phyloP scores from a whole-genome alignment of 805 yeast species.

The Ogataea paraovalis region DNA sequence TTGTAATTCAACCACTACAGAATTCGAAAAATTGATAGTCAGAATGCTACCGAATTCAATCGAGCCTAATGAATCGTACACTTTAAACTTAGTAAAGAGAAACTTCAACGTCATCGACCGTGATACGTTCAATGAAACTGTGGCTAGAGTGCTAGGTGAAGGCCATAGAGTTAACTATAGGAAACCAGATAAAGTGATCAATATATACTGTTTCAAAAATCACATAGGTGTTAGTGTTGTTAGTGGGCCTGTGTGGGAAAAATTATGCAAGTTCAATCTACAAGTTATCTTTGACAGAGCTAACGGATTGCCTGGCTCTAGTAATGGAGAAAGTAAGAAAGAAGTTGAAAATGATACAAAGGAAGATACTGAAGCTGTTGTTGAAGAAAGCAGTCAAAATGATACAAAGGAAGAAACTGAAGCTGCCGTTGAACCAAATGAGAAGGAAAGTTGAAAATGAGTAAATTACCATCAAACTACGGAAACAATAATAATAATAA shows the following conservation, averaged over 20 bases:
- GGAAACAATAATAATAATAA: no score
- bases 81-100: slow-evolving; percentile 75
- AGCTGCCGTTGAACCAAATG: not conserved
- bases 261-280: slow-evolving; percentile 66
- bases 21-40: slow-evolving; percentile 49
- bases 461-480: no score
- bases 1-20: slow-evolving; percentile 67
- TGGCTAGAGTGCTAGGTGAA: slow-evolving; percentile 39
- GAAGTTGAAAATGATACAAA: not conserved
- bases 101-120: slow-evolving; percentile 72
- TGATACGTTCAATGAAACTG: slow-evolving; percentile 64
- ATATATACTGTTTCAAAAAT: slow-evolving; percentile 86
- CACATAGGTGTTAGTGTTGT: slow-evolving; percentile 87
- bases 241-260: slow-evolving; percentile 46
- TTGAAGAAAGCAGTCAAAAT: not conserved
- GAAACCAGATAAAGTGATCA: slow-evolving; percentile 67
- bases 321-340: not conserved
- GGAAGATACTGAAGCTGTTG: not conserved
- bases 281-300: slow-evolving; percentile 68
- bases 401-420: not conserved
- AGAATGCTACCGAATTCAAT: slow-evolving; percentile 14
- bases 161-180: slow-evolving; percentile 75
- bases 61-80: slow-evolving; percentile 44
- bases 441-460: no score
- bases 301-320: slow-evolving; percentile 21